phyloP scores from a whole-genome alignment of 441 rosid genomes.

The Hura crepitans region DNA sequence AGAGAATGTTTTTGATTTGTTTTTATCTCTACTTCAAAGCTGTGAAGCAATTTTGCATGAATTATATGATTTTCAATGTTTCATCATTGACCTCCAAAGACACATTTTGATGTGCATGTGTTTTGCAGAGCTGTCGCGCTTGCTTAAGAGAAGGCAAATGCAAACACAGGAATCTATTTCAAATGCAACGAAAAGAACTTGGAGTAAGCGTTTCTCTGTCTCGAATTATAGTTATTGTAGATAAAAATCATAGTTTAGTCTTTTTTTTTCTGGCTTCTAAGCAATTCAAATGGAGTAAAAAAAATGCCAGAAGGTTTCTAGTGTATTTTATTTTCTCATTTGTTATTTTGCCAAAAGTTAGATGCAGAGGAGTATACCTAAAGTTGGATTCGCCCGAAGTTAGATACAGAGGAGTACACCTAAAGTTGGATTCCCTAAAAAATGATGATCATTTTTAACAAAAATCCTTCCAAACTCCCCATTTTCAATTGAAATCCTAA shows the following conservation, averaged over 20 bases:
- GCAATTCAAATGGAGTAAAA: not conserved
- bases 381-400: not conserved
- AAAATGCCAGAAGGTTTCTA: not conserved
- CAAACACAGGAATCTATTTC: slow-evolving; percentile 46
- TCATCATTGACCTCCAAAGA: not conserved
- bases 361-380: not conserved
- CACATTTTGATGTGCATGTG: slow-evolving; percentile 5
- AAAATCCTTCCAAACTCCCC: too few relatives aligned
- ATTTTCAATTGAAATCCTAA: too few relatives aligned
- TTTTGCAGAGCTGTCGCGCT: slow-evolving; percentile 45
- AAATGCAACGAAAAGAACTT: slow-evolving; percentile 72
- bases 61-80: not conserved
- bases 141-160: slow-evolving; percentile 36
- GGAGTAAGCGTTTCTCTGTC: slow-evolving; percentile 38
- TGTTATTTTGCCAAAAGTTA: not conserved
- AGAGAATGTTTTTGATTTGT: not conserved
- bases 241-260: not conserved
- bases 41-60: not conserved
- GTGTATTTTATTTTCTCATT: not conserved
- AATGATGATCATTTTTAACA: not conserved
- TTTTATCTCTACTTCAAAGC: not conserved
- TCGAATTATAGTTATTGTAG: slow-evolving; percentile 5
- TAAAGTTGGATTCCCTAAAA: not conserved
- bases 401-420: not conserved
- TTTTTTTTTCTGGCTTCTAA: not conserved